Conservation (phyloP, 2,329 filamentous ascomycete genomes). For the Diaporthe sp. region DNA sequence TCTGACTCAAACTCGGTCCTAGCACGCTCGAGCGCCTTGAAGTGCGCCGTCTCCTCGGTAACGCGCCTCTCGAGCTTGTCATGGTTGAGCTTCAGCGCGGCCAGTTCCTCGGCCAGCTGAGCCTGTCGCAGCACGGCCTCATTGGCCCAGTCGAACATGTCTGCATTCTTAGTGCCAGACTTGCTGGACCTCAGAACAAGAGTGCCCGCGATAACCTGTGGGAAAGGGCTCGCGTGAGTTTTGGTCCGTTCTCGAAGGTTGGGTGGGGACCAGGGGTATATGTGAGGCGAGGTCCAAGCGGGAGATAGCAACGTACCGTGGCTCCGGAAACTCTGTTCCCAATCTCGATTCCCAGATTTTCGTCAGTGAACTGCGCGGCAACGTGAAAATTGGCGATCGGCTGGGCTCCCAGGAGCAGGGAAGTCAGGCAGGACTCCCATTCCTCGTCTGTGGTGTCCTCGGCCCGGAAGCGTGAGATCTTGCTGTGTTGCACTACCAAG, state of each 20-base stretch:
- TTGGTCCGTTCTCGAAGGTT: conserved; percentile 1
- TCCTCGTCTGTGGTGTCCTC: conserved; percentile 71
- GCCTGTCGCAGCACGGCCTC: conserved; percentile 65
- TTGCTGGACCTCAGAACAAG: conserved; percentile 69
- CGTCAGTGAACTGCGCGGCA: conserved; percentile 69
- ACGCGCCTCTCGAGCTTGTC: conserved; percentile 68
- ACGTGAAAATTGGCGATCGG: conserved; percentile 69
- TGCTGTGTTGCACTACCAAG: conserved; percentile 68
- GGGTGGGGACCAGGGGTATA: not conserved
- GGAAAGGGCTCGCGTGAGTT: conserved; percentile 45
- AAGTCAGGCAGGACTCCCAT: conserved; percentile 74
- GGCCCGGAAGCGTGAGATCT: conserved; percentile 65
- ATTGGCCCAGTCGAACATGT: conserved; percentile 79
- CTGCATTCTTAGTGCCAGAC: conserved; percentile 68
- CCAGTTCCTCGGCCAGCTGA: conserved; percentile 60
- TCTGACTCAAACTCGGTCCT: conserved; percentile 77
- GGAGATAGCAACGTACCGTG: conserved; percentile 64
- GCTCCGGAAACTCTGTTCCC: conserved; percentile 78
- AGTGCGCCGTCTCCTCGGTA: conserved; percentile 70
- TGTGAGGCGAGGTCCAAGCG: conserved; percentile 32
- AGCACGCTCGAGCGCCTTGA: conserved; percentile 75
- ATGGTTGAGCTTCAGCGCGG: conserved; percentile 57
- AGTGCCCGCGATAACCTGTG: conserved; percentile 77
- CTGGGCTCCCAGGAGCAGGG: conserved; percentile 66
- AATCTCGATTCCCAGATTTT: conserved; percentile 72